Conservation (phyloP, 306 rosid genomes). For the Sicyos edulis region DNA sequence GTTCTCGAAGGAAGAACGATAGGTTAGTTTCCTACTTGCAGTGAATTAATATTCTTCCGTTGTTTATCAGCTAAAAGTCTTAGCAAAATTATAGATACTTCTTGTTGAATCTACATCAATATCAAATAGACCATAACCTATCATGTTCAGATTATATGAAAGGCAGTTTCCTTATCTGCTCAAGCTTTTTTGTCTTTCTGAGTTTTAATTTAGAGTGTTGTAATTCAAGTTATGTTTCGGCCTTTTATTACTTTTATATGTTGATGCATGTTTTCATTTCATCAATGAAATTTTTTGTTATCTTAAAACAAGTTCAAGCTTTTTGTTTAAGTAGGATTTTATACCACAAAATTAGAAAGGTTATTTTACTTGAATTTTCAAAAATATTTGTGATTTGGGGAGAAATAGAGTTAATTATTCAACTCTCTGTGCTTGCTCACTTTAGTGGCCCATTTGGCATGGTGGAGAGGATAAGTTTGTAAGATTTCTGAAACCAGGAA, state of each 20-base stretch:
- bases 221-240: neutral
- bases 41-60: conserved; percentile 14
- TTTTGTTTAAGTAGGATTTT: neutral
- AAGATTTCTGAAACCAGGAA: neutral
- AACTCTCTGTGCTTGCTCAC: neutral
- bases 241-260: neutral
- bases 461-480: neutral
- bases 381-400: neutral
- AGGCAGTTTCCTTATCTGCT: neutral
- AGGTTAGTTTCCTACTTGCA: conserved; percentile 45
- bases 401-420: neutral
- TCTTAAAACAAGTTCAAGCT: neutral
- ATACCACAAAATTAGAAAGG: neutral
- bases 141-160: neutral
- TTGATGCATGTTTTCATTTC: neutral
- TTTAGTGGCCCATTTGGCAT: neutral
- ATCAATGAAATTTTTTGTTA: neutral
- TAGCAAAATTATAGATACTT: neutral
- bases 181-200: neutral
- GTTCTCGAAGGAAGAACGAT: conserved; percentile 90
- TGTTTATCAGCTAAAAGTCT: neutral
- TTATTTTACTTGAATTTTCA: neutral
- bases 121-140: neutral
- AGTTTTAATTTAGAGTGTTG: neutral
- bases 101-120: neutral